These are phyloP conservation scores for Acorus gramineus DNA, from an alignment of 106 monocot species.

Conservation along the genomic window DNA sequence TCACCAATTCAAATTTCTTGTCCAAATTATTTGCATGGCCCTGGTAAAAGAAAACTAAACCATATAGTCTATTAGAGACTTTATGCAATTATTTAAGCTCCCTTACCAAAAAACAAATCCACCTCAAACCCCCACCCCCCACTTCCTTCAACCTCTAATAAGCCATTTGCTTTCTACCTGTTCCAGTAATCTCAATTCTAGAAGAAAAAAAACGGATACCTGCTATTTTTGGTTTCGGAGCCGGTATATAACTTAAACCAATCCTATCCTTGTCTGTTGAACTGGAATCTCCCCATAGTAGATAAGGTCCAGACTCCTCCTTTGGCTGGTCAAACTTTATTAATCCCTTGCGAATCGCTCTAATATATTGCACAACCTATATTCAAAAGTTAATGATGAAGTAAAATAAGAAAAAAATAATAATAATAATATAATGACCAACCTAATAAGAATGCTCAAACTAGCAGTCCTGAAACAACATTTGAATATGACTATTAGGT, in stretches of 20 bases:
- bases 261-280: conserved; percentile 55
- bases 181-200: background rate
- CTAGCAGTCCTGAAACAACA: background rate
- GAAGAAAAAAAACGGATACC: conserved; percentile 21
- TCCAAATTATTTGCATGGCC: no score
- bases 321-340: conserved; percentile 89
- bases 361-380: conserved; percentile 80
- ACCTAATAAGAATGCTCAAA: no score
- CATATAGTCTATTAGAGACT: no score
- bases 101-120: background rate
- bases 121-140: background rate
- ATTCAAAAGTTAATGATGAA: background rate
- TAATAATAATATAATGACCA: no score
- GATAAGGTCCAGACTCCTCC: conserved; percentile 55
- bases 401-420: no score
- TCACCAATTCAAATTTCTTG: no score
- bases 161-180: background rate
- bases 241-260: conserved; percentile 69
- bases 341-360: conserved; percentile 84
- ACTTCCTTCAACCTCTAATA: background rate
- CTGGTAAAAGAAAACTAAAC: no score
- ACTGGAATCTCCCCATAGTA: conserved; percentile 74
- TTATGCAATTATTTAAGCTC: no score
- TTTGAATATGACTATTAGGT: background rate
- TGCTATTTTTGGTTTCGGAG: conserved; percentile 83